phyloP scores from a whole-genome alignment of 2,329 filamentous ascomycete species.

The Beauveria sp. region DNA sequence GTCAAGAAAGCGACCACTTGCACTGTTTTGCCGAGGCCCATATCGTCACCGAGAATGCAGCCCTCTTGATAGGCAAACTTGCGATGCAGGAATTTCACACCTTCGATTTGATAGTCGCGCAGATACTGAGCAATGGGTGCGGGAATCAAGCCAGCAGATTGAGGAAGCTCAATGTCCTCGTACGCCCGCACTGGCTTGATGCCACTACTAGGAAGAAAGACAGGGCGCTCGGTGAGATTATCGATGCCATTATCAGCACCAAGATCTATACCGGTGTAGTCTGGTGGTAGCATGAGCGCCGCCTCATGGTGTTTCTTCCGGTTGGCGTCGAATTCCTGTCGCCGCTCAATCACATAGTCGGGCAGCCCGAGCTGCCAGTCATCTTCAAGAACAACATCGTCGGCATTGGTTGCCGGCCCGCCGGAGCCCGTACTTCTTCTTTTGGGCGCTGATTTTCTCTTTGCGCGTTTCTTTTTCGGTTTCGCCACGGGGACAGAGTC shows the following conservation, averaged over 20 bases:
- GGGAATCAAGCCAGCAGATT: conserved; percentile 75
- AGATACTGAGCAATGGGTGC: conserved; percentile 86
- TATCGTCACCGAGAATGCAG: conserved; percentile 88
- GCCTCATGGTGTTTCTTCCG: conserved; percentile 52
- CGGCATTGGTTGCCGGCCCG: conserved; percentile 19
- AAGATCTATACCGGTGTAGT: conserved; percentile 68
- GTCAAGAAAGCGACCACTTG: conserved; percentile 91
- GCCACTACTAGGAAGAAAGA: conserved; percentile 47
- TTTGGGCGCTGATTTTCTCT: conserved; percentile 22
- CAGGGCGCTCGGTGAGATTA: conserved; percentile 57
- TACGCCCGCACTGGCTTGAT: conserved; percentile 62
- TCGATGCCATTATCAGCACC: conserved; percentile 31
- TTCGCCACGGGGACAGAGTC: conserved; percentile 49
- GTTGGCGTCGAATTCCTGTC: conserved; percentile 59
- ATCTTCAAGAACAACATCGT: conserved; percentile 32
- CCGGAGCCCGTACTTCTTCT: conserved; percentile 18
- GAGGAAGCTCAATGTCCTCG: conserved; percentile 64
- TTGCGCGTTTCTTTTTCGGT: conserved; percentile 34
- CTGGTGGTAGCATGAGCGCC: conserved; percentile 69
- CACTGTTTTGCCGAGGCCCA: conserved; percentile 95
- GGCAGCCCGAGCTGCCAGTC: conserved; percentile 54
- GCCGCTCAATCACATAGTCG: conserved; percentile 63
- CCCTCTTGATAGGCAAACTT: conserved; percentile 88
- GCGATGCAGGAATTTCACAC: conserved; percentile 77
- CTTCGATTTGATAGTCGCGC: conserved; percentile 83